These are phyloP conservation scores for Crithidia brevicula DNA, from an alignment of 208 protist species.

Conservation along the genomic window DNA sequence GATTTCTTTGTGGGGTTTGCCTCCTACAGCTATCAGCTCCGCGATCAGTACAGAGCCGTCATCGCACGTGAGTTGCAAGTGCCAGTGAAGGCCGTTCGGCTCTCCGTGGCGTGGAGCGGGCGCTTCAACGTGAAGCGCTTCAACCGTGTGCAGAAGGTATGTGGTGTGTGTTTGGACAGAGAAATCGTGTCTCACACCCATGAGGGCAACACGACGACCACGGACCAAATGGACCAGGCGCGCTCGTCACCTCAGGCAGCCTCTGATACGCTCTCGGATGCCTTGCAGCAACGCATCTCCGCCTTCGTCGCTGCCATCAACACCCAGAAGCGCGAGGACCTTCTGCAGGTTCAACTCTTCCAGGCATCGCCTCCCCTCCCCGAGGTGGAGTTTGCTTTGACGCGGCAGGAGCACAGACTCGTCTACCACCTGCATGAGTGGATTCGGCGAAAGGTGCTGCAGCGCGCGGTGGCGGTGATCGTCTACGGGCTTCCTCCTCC, in stretches of 20 bases:
- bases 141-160: constrained; percentile 74
- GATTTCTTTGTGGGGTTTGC: constrained; percentile 87
- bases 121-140: constrained; percentile 82
- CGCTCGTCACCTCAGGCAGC: not conserved
- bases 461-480: constrained; percentile 55
- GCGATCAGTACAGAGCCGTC: constrained; percentile 82
- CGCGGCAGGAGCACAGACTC: constrained; percentile 47
- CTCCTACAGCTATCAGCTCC: constrained; percentile 80
- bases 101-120: constrained; percentile 86
- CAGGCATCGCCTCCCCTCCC: constrained; percentile 68
- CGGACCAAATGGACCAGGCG: not conserved
- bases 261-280: constrained; percentile 17
- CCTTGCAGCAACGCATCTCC: constrained; percentile 40
- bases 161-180: constrained; percentile 60
- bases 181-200: not conserved
- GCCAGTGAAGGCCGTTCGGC: constrained; percentile 58
- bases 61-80: constrained; percentile 65
- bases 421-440: constrained; percentile 53
- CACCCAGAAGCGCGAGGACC: constrained; percentile 30
- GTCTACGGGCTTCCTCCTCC: constrained; percentile 45
- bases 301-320: constrained; percentile 62
- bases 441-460: constrained; percentile 48
- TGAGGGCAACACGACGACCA: not conserved
- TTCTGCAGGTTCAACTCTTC: constrained; percentile 61
- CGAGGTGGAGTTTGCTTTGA: constrained; percentile 76